Evolutionary conservation across 345 rosid genomes (phyloP), one percentile per base, ranked within the genome.

Genomic region (Gossypium rotundifolium): DNA sequence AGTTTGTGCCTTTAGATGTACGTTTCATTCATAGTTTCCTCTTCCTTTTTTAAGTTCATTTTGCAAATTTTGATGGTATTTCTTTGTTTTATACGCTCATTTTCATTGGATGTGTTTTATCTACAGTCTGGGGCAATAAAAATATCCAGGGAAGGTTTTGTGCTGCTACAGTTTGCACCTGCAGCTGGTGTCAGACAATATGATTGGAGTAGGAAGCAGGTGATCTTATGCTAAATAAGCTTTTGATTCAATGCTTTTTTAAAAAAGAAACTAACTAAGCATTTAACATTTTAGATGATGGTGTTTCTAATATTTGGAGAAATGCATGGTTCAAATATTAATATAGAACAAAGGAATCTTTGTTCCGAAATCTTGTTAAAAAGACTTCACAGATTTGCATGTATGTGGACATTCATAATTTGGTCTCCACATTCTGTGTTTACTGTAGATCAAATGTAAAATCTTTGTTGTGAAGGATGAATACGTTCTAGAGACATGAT

Each of bases 181-280:
- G 90, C 97, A 0, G 85, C 88, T 2, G 91, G 91, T 74, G 83
- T 83, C 62, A 88, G 97, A 9, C 86, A 84, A 38, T 94, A 94
- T 70, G 98, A 94, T 83, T 94, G 98, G 98, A 85, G 87, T 49
- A 85, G 84, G 77, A 94, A 94, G 80, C 98, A 92, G 97, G 98
- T 94, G 58, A 73, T 60, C 66, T 57, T 7, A 14, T 17, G 38
- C 76, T 29, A 11, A 49, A 7, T 20, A 22, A 9, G 42, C 46
- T 52, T 52, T 65, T 4, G 9, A 11, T 64, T 48, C 1, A 38
- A 42, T 55, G 29, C 42, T 42, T 22, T 72, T 58, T 33, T 33
- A 5, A 33, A 33, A 33, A 20, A 54, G 6, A 45, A 58, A 58
- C 25, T 59, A 38, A 59, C 54, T 44, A 33, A 33, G 40, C 40